These are phyloP conservation scores for Eutrema yunnanense DNA, from an alignment of 345 rosid genomes.

Conservation along the genomic window DNA sequence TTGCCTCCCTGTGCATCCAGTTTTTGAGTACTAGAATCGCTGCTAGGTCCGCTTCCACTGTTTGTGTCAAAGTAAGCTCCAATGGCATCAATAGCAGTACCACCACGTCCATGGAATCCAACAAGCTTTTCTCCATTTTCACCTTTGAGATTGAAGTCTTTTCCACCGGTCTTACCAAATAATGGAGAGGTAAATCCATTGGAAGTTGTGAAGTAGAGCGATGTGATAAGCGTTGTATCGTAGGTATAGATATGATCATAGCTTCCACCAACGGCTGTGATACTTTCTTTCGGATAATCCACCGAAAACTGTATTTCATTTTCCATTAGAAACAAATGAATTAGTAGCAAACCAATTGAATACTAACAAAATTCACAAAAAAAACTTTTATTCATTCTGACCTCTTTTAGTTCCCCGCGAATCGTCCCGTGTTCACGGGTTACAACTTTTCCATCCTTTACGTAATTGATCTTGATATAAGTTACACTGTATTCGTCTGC, in stretches of 20 bases:
- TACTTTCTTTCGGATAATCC: not conserved
- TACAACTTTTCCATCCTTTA: not conserved
- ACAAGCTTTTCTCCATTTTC: not conserved
- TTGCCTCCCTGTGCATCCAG: conserved; percentile 17
- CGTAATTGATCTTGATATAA: not conserved
- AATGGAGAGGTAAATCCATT: not conserved
- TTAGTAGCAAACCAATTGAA: not conserved
- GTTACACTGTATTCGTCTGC: not conserved
- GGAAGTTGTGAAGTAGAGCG: not conserved
- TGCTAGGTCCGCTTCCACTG: not conserved
- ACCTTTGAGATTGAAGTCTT: not conserved
- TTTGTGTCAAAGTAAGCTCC: conserved; percentile 8
- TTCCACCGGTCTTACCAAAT: not conserved
- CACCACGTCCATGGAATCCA: conserved; percentile 13
- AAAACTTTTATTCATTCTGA: not conserved
- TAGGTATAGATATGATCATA: not conserved
- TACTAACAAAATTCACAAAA: not conserved
- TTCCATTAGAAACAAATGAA: not conserved
- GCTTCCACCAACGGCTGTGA: not conserved
- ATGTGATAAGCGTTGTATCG: not conserved
- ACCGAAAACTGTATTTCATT: not conserved
- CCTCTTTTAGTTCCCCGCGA: not conserved
- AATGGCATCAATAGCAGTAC: conserved; percentile 5
- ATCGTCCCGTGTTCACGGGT: not conserved
- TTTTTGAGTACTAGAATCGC: not conserved